A percentile compares a stretch with the other conserved stretches of the same genome.
Evolutionary conservation across 352 stramenopile genomes (phyloP).

Genomic region (Phytophthora ohioensis): DNA sequence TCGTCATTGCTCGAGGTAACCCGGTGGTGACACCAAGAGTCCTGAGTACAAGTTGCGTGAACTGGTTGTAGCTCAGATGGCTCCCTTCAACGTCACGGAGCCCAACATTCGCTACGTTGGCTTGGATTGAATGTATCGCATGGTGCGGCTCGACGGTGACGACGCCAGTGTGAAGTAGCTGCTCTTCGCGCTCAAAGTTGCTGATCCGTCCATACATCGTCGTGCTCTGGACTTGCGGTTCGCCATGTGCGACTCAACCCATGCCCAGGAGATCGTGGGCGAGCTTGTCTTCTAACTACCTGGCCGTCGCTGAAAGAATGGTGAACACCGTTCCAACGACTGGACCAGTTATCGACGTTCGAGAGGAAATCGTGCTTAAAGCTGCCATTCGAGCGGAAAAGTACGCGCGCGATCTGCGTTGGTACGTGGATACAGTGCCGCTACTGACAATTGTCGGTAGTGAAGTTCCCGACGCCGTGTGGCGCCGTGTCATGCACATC

Average conservation of each 20-base stretch:
- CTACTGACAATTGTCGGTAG: slow-evolving; percentile 95
- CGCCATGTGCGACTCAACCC: slow-evolving; percentile 97
- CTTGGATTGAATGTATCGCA: slow-evolving; percentile 96
- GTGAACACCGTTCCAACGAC: slow-evolving; percentile 36
- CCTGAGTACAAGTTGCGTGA: slow-evolving; percentile 87
- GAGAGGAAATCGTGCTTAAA: slow-evolving; percentile 97
- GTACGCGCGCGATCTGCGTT: slow-evolving; percentile 95
- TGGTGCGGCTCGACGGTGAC: slow-evolving; percentile 91
- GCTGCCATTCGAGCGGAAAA: slow-evolving; percentile 98
- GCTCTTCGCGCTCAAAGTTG: slow-evolving; percentile 96
- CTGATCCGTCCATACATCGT: slow-evolving; percentile 96
- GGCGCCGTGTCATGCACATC: slow-evolving; percentile 99
- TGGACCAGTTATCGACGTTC: slow-evolving; percentile 66
- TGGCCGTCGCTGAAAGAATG: slow-evolving; percentile 92
- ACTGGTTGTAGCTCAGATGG: slow-evolving; percentile 94
- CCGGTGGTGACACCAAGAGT: slow-evolving; percentile 42
- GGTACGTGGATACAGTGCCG: slow-evolving; percentile 98
- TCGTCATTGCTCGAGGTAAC: slow-evolving; percentile 95
- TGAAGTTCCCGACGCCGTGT: slow-evolving; percentile 96
- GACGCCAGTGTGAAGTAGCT: slow-evolving; percentile 94
- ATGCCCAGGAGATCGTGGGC: slow-evolving; percentile 96
- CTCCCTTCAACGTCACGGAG: slow-evolving; percentile 98
- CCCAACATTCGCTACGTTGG: slow-evolving; percentile 98
- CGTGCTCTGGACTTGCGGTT: slow-evolving; percentile 97
- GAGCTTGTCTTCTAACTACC: slow-evolving; percentile 94